phyloP scores from a whole-genome alignment of 768 basidiomycete genomes.

The Rhodotorula babjevae region DNA sequence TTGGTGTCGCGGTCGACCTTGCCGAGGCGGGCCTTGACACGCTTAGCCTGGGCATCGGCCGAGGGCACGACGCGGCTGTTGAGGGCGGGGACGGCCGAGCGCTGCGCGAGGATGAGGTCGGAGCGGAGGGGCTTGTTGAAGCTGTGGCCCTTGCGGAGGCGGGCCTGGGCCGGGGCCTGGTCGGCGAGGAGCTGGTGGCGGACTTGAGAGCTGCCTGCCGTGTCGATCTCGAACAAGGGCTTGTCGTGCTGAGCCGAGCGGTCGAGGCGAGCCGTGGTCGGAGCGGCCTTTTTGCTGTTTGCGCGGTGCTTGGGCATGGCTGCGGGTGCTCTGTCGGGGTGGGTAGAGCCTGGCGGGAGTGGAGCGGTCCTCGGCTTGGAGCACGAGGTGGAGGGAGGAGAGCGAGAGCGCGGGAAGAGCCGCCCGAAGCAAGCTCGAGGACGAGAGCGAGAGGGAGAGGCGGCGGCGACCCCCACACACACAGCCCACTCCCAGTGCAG shows the following conservation, averaged over 20 bases:
- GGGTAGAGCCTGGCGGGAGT: no score
- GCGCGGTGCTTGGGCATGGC: constrained; percentile 23
- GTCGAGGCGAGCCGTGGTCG: background rate
- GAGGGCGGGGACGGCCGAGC: constrained; percentile 34
- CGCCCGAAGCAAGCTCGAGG: background rate
- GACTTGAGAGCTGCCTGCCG: constrained; percentile 15
- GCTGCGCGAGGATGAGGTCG: constrained; percentile 40
- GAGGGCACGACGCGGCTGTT: constrained; percentile 14
- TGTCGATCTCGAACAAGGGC: constrained; percentile 38
- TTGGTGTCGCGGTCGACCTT: constrained; percentile 36
- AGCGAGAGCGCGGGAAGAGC: background rate
- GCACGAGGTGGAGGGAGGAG: background rate
- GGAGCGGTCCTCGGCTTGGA: background rate
- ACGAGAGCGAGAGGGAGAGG: no score
- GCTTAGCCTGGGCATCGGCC: constrained; percentile 21
- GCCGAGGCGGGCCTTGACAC: constrained; percentile 18
- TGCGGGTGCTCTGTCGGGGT: background rate
- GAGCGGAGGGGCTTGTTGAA: constrained; percentile 39
- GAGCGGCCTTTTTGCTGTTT: constrained; percentile 35
- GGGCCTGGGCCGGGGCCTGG: constrained; percentile 13
- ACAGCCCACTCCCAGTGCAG: no score
- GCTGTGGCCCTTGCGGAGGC: constrained; percentile 27
- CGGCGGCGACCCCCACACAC: no score
- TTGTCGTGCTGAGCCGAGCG: background rate
- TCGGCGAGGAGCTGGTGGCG: constrained; percentile 27